phyloP scores from a whole-genome alignment of 805 yeast species.

The Cyberlindnera petersonii region DNA sequence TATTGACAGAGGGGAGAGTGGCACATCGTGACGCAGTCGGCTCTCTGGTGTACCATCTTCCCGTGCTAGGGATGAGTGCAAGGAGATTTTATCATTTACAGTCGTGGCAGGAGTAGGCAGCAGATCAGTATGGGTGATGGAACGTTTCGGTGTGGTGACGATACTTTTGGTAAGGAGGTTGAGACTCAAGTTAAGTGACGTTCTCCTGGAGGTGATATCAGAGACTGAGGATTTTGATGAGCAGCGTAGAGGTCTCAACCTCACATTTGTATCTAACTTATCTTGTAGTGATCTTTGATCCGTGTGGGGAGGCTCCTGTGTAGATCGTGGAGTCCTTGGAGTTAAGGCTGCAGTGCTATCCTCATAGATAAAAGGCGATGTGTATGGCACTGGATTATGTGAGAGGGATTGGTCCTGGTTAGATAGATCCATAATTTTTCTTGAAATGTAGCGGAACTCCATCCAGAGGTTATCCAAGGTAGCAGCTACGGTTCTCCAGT shows the following conservation, averaged over 20 bases:
- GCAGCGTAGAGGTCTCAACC: conserved; percentile 21
- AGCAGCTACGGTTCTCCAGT: conserved; percentile 44
- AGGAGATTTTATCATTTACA: conserved; percentile 7
- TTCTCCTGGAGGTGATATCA: conserved; percentile 4
- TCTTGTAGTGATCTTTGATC: conserved; percentile 1
- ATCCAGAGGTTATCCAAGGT: conserved; percentile 41
- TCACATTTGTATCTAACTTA: conserved; percentile 4
- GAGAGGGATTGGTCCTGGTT: conserved; percentile 6
- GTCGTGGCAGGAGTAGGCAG: conserved; percentile 20
- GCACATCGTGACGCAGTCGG: neutral
- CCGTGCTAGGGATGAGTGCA: conserved; percentile 1
- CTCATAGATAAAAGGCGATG: conserved; percentile 3
- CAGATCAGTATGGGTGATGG: neutral
- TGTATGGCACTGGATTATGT: neutral
- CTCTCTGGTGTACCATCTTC: neutral
- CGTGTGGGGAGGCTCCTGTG: neutral
- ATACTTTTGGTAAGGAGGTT: conserved; percentile 10
- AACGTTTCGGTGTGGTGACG: conserved; percentile 5
- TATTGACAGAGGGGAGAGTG: neutral
- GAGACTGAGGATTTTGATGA: conserved; percentile 7
- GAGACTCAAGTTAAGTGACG: conserved; percentile 7
- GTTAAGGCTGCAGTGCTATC: conserved; percentile 1
- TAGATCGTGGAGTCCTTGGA: conserved; percentile 1
- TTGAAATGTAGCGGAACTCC: conserved; percentile 36
- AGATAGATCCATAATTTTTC: conserved; percentile 16